Evolutionary conservation across 2,329 filamentous ascomycete genomes (phyloP).

Genomic region (Aspergillus intermedius): DNA sequence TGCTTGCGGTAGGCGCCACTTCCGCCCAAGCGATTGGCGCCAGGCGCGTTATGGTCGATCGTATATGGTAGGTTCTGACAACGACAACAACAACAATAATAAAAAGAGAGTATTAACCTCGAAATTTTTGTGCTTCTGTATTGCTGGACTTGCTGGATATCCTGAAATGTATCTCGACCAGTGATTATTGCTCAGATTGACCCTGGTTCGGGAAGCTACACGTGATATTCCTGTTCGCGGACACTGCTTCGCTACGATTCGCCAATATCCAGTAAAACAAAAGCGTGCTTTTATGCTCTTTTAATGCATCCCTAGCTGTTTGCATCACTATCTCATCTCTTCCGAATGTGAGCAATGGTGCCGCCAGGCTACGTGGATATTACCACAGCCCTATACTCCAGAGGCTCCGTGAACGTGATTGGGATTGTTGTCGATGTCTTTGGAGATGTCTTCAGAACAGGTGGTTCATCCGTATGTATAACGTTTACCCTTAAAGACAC

Average conservation of each 20-base stretch:
- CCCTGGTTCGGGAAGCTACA: background rate
- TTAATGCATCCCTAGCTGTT: background rate
- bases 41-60: background rate
- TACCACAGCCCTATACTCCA: constrained; percentile 38
- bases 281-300: background rate
- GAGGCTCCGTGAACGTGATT: constrained; percentile 51
- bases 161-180: background rate
- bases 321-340: background rate
- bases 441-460: constrained; percentile 44
- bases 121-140: background rate
- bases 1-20: constrained; percentile 20
- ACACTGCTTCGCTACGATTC: background rate
- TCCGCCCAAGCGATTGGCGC: constrained; percentile 22
- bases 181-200: background rate
- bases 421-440: constrained; percentile 65
- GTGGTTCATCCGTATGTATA: constrained; percentile 54
- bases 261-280: background rate
- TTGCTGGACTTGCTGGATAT: background rate
- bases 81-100: background rate
- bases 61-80: background rate
- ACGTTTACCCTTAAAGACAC: constrained; percentile 56
- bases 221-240: background rate
- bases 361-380: constrained; percentile 37
- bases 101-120: background rate
- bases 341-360: background rate